These are phyloP conservation scores for Neospora caninum DNA, from an alignment of 169 alveolate genomes.

Conservation along the genomic window DNA sequence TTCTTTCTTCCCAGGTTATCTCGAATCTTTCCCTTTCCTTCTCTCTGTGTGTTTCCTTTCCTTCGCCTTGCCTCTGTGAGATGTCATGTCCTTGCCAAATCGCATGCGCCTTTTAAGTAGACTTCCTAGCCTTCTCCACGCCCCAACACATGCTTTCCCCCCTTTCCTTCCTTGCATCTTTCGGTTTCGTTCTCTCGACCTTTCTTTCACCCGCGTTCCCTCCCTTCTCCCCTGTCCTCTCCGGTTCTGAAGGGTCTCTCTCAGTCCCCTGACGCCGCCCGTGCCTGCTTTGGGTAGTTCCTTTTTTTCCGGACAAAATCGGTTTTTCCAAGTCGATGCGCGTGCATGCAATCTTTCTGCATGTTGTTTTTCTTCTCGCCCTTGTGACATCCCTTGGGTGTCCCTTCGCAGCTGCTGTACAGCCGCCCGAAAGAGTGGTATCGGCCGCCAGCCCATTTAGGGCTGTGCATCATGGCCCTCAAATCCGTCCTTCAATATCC, in stretches of 20 bases:
- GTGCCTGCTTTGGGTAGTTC: no score
- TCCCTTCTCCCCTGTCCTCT: no score
- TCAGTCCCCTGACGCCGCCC: no score
- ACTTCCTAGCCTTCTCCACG: neutral
- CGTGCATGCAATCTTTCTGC: neutral
- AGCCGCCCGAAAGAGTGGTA: conserved; percentile 43
- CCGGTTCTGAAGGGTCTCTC: no score
- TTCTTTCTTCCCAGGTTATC: neutral
- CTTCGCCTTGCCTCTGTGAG: neutral
- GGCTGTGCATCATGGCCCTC: conserved; percentile 74
- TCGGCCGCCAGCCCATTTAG: conserved; percentile 67
- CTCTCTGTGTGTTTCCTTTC: neutral
- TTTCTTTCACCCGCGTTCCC: no score
- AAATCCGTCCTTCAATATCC: conserved; percentile 76
- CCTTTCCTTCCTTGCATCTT: no score
- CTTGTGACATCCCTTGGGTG: neutral
- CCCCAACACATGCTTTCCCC: no score
- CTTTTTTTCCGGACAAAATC: no score
- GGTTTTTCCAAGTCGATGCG: neutral
- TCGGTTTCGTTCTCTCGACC: no score
- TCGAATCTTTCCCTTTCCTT: neutral
- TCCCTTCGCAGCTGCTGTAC: neutral
- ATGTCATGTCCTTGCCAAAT: no score
- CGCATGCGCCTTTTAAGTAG: no score
- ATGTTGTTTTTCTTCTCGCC: neutral